phyloP scores from a whole-genome alignment of 108 stramenopile genomes.

The Craspedostauros australis region DNA sequence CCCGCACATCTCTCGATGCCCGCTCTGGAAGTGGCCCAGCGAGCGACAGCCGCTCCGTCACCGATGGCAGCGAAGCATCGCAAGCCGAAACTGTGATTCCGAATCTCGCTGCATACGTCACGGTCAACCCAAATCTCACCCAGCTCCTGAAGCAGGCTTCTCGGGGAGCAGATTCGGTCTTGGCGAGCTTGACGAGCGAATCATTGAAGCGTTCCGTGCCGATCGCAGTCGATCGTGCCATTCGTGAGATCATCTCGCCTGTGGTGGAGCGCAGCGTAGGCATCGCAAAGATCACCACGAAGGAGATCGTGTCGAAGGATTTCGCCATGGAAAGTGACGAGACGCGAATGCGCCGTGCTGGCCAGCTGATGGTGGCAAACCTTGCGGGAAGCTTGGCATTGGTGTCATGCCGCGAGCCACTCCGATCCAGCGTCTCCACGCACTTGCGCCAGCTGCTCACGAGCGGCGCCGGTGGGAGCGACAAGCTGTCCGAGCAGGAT shows the following conservation, averaged over 20 bases:
- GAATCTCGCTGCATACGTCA: conserved; percentile 93
- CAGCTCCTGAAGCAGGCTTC: conserved; percentile 67
- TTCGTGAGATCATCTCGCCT: conserved; percentile 97
- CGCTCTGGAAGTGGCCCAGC: conserved; percentile 27
- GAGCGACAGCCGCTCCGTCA: background rate
- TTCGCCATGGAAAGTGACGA: conserved; percentile 98
- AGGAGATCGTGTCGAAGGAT: conserved; percentile 97
- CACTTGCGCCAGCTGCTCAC: conserved; percentile 89
- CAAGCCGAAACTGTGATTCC: conserved; percentile 92
- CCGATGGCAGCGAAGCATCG: conserved; percentile 26
- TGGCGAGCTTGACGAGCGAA: conserved; percentile 50
- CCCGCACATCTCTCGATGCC: conserved; percentile 21
- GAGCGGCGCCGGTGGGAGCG: conserved; percentile 16
- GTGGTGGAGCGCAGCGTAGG: conserved; percentile 98
- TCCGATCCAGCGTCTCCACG: conserved; percentile 91
- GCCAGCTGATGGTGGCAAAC: conserved; percentile 96
- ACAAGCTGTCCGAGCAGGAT: conserved; percentile 65
- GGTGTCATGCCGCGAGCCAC: conserved; percentile 95
- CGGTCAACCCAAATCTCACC: conserved; percentile 83
- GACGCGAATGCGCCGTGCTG: conserved; percentile 91
- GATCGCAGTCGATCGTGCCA: conserved; percentile 94
- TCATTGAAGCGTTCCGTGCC: conserved; percentile 84
- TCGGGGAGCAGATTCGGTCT: conserved; percentile 47
- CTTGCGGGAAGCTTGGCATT: conserved; percentile 96
- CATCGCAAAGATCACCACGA: conserved; percentile 97